Conservation (phyloP, 495 filamentous ascomycete species). For the Staphylotrichum tortipilum region DNA sequence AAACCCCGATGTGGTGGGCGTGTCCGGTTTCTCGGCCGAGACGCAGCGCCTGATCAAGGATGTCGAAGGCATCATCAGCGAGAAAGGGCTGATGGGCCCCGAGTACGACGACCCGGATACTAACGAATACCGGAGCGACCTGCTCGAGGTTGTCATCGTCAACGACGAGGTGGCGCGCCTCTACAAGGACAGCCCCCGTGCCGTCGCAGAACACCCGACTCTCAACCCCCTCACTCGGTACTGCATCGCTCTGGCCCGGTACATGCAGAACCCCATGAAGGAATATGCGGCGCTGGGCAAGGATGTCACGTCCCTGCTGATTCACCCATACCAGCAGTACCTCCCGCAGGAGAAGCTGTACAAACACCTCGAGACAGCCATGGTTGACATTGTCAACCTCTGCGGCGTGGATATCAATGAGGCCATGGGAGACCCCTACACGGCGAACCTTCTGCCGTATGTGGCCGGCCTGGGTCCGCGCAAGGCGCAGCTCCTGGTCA, state of each 20-base stretch:
- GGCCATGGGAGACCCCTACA: conserved; percentile 66
- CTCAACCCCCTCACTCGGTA: conserved; percentile 70
- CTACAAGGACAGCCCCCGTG: conserved; percentile 82
- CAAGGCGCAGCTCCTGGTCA: conserved; percentile 79
- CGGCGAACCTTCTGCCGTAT: conserved; percentile 81
- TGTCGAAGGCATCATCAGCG: conserved; percentile 62
- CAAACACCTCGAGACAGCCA: conserved; percentile 79
- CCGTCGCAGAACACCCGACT: conserved; percentile 70
- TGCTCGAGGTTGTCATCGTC: conserved; percentile 78
- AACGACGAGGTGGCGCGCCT: conserved; percentile 93
- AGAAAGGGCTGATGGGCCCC: conserved; percentile 63
- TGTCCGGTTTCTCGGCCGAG: conserved; percentile 85
- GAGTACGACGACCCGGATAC: conserved; percentile 57
- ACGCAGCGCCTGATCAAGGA: conserved; percentile 76
- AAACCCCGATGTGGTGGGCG: conserved; percentile 79
- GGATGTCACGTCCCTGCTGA: conserved; percentile 76
- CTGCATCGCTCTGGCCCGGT: conserved; percentile 78
- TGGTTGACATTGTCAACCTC: conserved; percentile 98
- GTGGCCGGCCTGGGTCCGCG: conserved; percentile 88
- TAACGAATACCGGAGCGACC: conserved; percentile 58
- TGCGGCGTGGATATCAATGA: conserved; percentile 93
- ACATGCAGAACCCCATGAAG: conserved; percentile 87
- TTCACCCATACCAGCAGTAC: conserved; percentile 82
- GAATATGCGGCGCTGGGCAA: conserved; percentile 89
- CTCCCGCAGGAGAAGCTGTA: conserved; percentile 76